Evolutionary conservation across 2,329 filamentous ascomycete species (phyloP).

Genomic region (Aspergillus quadrilineatus): DNA sequence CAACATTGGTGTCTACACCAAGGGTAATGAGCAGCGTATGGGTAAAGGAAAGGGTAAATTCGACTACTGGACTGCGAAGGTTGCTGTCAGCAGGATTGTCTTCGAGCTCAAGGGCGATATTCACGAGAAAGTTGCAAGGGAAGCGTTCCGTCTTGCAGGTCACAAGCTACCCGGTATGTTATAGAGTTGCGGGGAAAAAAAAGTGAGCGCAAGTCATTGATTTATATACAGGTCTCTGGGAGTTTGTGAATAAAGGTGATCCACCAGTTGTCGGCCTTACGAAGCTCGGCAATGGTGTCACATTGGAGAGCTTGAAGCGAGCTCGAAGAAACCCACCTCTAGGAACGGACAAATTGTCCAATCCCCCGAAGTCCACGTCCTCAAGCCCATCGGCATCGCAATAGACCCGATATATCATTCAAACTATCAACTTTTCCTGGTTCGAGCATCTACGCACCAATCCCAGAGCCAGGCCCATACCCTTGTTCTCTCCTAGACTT

Average conservation of each 20-base stretch:
- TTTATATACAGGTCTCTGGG: constrained; percentile 57
- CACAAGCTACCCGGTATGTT: constrained; percentile 86
- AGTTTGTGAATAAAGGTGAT: constrained; percentile 92
- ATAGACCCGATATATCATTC: constrained; percentile 26
- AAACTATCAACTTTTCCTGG: constrained; percentile 12
- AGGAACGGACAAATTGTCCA: constrained; percentile 29
- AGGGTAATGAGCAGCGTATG: constrained; percentile 97
- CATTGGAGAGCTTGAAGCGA: constrained; percentile 77
- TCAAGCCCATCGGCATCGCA: constrained; percentile 37
- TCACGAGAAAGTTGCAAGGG: constrained; percentile 90
- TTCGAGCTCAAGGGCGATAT: constrained; percentile 90
- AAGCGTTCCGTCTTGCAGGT: constrained; percentile 90
- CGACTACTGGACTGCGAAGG: constrained; percentile 90
- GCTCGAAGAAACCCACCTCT: constrained; percentile 67
- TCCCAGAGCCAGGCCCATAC: constrained; percentile 54
- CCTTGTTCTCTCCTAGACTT: constrained; percentile 52
- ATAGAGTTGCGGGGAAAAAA: constrained; percentile 3
- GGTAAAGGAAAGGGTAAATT: constrained; percentile 98
- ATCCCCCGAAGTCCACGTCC: constrained; percentile 34
- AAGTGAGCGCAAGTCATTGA: constrained; percentile 20
- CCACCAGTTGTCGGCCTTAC: constrained; percentile 88
- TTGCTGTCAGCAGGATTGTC: constrained; percentile 85
- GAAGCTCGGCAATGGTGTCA: constrained; percentile 77
- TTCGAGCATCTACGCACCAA: constrained; percentile 50
- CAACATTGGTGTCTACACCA: constrained; percentile 92